Conservation (phyloP, 2,329 filamentous ascomycete genomes). For the Monosporascus sp. region DNA sequence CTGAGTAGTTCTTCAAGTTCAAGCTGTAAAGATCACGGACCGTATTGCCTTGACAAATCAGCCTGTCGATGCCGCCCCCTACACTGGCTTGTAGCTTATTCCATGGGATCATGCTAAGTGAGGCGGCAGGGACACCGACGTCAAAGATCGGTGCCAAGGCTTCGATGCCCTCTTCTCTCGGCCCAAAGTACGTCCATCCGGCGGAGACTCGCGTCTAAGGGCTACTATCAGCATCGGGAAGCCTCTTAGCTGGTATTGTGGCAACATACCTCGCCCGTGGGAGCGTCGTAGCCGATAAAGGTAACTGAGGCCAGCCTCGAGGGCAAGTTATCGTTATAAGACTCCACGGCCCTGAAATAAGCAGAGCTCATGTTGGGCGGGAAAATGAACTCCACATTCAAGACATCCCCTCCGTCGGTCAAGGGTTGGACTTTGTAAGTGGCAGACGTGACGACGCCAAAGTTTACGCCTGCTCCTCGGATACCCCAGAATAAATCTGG, state of each 20-base stretch:
- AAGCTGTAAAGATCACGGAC: background rate
- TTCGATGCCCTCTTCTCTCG: background rate
- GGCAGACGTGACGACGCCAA: constrained; percentile 15
- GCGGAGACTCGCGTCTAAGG: background rate
- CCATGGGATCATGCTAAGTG: background rate
- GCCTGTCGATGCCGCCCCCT: background rate
- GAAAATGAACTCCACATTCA: background rate
- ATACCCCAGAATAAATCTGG: constrained; percentile 21
- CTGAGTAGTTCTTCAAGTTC: background rate
- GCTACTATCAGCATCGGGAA: background rate
- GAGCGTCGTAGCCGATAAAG: background rate
- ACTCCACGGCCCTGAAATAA: background rate
- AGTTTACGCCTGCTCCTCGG: constrained; percentile 21
- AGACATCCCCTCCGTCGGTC: background rate
- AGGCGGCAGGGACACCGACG: background rate
- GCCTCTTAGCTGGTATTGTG: background rate
- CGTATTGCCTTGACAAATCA: background rate
- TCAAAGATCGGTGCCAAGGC: background rate
- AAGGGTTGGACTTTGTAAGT: constrained; percentile 1
- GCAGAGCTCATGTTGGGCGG: background rate
- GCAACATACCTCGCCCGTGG: background rate
- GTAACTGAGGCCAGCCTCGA: background rate
- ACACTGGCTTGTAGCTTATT: background rate
- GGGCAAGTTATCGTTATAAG: background rate
- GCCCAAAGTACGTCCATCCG: background rate